Percentiles rank a stretch among this genome's conserved stretches.
Evolutionary conservation across 306 rosid genomes (phyloP).

Genomic region (Sicyos baderoa): DNA sequence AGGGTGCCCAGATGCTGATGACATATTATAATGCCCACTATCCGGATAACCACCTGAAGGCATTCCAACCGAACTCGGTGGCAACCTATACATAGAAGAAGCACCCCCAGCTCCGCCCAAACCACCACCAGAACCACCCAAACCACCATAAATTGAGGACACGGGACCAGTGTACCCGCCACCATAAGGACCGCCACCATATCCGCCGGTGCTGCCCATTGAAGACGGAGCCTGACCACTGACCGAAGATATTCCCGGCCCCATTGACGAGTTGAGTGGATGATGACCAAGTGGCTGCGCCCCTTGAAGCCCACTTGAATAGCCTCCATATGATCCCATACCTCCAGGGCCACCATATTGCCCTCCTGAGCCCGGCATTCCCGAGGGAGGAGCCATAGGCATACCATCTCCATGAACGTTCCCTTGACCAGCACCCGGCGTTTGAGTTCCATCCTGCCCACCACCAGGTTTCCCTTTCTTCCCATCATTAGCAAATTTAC

Average conservation of each 20-base stretch:
- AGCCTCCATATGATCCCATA: conserved; percentile 67
- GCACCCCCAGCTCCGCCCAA: conserved; percentile 17
- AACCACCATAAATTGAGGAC: conserved; percentile 34
- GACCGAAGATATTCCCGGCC: conserved; percentile 36
- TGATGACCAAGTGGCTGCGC: conserved; percentile 58
- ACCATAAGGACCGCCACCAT: conserved; percentile 55
- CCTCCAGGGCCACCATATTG: conserved; percentile 59
- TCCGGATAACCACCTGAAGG: conserved; percentile 72
- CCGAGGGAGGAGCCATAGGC: conserved; percentile 29
- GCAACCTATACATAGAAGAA: conserved; percentile 60
- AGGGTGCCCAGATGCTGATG: conserved; percentile 48
- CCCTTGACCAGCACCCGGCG: conserved; percentile 39
- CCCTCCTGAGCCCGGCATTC: conserved; percentile 42
- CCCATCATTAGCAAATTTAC: conserved; percentile 78
- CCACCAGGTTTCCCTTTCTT: conserved; percentile 56
- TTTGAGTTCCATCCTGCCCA: conserved; percentile 40
- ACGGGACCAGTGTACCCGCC: conserved; percentile 51
- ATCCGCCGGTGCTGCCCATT: conserved; percentile 49
- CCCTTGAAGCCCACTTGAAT: conserved; percentile 46
- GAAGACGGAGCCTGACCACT: conserved; percentile 49
- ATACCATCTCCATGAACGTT: conserved; percentile 32
- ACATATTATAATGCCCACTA: conserved; percentile 53
- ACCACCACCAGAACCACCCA: conserved; percentile 37
- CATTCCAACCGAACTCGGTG: conserved; percentile 60
- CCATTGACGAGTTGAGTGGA: conserved; percentile 40